phyloP scores from a whole-genome alignment of 345 rosid genomes.

The Salix caprea region DNA sequence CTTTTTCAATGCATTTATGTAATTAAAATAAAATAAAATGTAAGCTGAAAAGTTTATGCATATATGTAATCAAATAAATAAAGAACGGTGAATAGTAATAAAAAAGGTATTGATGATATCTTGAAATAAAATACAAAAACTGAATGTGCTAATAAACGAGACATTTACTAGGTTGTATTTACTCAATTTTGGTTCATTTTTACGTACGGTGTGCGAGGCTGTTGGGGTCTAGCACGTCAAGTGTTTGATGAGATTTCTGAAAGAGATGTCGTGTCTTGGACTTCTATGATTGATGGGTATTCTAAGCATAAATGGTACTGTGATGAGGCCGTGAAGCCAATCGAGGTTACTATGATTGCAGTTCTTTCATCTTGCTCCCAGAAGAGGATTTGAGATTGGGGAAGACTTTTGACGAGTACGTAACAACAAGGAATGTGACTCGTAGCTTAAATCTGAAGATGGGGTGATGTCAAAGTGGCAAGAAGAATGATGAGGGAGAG shows the following conservation, averaged over 20 bases:
- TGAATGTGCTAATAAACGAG: no score
- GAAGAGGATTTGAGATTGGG: slow-evolving; percentile 30
- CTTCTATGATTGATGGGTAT: slow-evolving; percentile 40
- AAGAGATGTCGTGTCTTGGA: slow-evolving; percentile 41
- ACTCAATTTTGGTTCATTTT: no score
- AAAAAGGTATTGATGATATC: no score
- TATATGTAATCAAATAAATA: no score
- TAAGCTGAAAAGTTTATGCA: no score
- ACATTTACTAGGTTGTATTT: no score
- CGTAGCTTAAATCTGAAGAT: slow-evolving; percentile 25
- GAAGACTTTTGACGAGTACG: slow-evolving; percentile 21
- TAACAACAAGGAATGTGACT: slow-evolving; percentile 15
- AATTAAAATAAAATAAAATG: no score
- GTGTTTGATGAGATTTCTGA: slow-evolving; percentile 35
- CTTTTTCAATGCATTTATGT: no score
- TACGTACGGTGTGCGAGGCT: not conserved
- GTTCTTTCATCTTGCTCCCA: slow-evolving; percentile 37
- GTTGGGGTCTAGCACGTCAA: slow-evolving; percentile 19
- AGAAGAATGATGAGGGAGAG: slow-evolving; percentile 36
- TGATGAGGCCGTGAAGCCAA: slow-evolving; percentile 36
- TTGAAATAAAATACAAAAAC: no score
- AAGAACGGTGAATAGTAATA: no score
- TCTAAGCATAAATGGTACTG: slow-evolving; percentile 8
- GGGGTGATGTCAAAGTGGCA: slow-evolving; percentile 27
- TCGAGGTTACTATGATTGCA: slow-evolving; percentile 34